Evolutionary conservation across 352 stramenopile species (phyloP).

Genomic region (Pelagophyceae sp.): DNA sequence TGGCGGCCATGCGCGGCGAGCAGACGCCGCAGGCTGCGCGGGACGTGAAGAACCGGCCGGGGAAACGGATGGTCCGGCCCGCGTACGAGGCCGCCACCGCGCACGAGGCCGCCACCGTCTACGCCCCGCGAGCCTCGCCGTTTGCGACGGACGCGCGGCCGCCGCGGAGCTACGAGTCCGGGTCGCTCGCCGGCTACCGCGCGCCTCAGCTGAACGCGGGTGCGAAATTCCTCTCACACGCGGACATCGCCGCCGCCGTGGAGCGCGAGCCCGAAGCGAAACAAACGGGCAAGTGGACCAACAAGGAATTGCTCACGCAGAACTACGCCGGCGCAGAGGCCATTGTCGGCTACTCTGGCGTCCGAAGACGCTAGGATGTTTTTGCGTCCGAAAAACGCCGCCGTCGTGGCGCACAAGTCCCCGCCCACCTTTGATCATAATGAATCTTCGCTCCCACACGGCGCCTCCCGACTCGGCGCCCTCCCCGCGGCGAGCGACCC

Average conservation of each 20-base stretch:
- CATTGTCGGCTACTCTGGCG: not conserved
- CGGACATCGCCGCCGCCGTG: not conserved
- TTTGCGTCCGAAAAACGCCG: no score
- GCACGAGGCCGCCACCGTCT: not conserved
- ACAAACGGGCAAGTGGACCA: no score
- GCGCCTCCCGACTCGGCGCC: no score
- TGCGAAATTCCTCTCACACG: not conserved
- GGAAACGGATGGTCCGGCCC: not conserved
- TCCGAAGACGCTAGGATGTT: not conserved
- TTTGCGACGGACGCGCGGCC: no score
- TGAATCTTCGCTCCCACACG: no score
- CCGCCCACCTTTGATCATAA: no score
- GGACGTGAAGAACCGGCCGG: not conserved
- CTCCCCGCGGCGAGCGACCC: no score
- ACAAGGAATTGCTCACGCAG: not conserved
- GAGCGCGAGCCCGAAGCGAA: not conserved
- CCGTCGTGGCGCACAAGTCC: no score
- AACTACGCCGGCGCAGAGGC: not conserved
- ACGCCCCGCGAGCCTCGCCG: not conserved
- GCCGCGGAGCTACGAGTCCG: not conserved
- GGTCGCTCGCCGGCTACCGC: conserved; percentile 4
- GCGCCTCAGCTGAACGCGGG: not conserved
- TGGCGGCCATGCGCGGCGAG: not conserved
- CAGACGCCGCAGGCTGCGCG: not conserved
- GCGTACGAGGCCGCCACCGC: not conserved